Evolutionary conservation across 2,329 filamentous ascomycete species (phyloP), one percentile per base, ranked within the genome.

Genomic region (Trichoderma lentiforme): DNA sequence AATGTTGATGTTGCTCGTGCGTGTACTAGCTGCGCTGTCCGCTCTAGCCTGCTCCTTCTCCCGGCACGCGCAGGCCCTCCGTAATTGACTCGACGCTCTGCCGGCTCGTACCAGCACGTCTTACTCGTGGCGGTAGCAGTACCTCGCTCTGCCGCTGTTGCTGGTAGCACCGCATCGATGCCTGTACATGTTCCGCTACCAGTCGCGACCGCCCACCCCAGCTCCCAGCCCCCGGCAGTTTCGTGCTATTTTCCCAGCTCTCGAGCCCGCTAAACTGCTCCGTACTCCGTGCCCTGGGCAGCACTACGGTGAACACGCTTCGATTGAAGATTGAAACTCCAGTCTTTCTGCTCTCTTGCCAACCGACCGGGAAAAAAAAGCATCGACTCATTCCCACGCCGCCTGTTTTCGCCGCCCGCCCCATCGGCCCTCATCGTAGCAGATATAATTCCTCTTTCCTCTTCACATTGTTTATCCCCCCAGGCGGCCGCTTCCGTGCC

Each of bases 261-360:
- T 43, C 34, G 21, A 58, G 56, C 47, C 63, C 47, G 51, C 63
- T 66, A 66, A 57, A 36, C 43, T 47, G 47, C 32, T 57, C 63
- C 63, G 66, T 69, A 47, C 56, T 69, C 66, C 66, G 66, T 69
- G 66, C 66, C 66, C 66, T 69, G 53, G 56, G 36, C 66, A 60
- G 66, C 66, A 39, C 66, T 69, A 61, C 66, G 66, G 66, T 69
- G 66, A 69, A 61, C 66, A 69, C 56, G 66, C 66, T 51, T 66
- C 26, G 56, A 60, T 61, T 51, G 24, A 43, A 60, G 36, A 34
- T 69, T 69, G 66, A 69, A 69, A 60, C 65, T 68, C 53, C 36
- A 60, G 56, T 67, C 53, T 61, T 69, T 61, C 28, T 69, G 66
- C 56, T 32, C 39, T 69, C 65, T 68, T 30, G 66, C 51, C 56